These are phyloP conservation scores for Sergeia podlipaevii DNA, from an alignment of 208 protist genomes.

Conservation along the genomic window DNA sequence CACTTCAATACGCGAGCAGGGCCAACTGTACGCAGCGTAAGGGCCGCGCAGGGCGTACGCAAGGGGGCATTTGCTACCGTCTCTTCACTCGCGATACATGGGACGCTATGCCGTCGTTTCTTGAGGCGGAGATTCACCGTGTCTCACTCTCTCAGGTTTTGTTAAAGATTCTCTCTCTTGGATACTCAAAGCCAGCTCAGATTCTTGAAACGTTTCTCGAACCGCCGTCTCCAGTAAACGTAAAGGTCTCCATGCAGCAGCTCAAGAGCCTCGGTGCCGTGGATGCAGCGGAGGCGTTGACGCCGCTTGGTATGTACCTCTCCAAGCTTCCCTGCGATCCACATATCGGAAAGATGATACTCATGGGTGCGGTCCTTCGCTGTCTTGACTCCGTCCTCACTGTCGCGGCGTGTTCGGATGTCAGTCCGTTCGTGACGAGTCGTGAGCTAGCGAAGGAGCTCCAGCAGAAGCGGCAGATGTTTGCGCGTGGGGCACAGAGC, in stretches of 20 bases:
- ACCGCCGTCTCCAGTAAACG: constrained; percentile 51
- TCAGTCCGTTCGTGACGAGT: constrained; percentile 57
- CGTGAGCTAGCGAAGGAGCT: constrained; percentile 41
- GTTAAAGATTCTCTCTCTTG: constrained; percentile 79
- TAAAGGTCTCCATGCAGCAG: constrained; percentile 52
- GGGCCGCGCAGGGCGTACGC: constrained; percentile 98
- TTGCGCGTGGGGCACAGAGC: constrained; percentile 65
- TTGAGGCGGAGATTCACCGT: constrained; percentile 92
- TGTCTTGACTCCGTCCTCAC: constrained; percentile 94
- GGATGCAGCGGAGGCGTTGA: constrained; percentile 45
- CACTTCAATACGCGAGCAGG: constrained; percentile 84
- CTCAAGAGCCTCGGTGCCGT: constrained; percentile 67
- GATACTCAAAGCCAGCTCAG: constrained; percentile 49
- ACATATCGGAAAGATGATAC: constrained; percentile 92
- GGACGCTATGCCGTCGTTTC: constrained; percentile 61
- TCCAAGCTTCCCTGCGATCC: constrained; percentile 85
- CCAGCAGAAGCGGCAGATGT: constrained; percentile 39
- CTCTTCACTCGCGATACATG: constrained; percentile 89
- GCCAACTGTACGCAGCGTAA: constrained; percentile 98
- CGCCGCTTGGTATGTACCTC: constrained; percentile 84
- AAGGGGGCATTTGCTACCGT: constrained; percentile 97
- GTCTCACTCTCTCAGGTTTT: constrained; percentile 92
- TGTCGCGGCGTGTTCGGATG: constrained; percentile 86
- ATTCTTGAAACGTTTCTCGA: constrained; percentile 81
- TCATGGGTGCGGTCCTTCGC: constrained; percentile 88